Conservation (phyloP, 1,139 yeast species). For the Protomyces arabidopsidicola region DNA sequence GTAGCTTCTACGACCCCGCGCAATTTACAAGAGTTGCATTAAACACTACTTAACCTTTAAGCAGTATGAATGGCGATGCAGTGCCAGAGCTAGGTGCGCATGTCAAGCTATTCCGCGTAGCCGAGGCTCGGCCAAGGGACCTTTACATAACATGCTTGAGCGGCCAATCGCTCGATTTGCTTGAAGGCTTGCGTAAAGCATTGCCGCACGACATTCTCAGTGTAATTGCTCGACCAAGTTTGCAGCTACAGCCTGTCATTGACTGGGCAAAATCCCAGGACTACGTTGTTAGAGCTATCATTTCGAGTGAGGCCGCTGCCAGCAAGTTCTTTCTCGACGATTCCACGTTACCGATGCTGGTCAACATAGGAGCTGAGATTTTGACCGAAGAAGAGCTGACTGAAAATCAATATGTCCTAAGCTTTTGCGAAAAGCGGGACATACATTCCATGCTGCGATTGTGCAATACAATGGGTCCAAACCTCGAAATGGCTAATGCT, state of each 20-base stretch:
- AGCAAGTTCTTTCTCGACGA: background rate
- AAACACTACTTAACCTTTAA: too few relatives aligned
- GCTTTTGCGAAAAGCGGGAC: background rate
- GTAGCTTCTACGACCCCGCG: too few relatives aligned
- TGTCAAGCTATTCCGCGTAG: background rate
- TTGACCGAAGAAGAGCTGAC: background rate
- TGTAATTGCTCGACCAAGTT: background rate
- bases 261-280: background rate
- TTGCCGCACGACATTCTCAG: background rate
- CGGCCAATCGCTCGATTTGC: background rate
- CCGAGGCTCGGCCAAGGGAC: background rate
- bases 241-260: background rate
- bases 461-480: background rate
- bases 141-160: background rate
- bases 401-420: background rate
- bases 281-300: background rate
- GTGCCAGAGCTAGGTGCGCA: background rate
- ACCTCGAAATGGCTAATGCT: background rate
- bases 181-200: background rate
- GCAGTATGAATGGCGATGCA: background rate
- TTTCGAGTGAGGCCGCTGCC: background rate
- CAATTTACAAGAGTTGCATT: too few relatives aligned
- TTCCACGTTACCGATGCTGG: background rate
- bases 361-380: background rate
- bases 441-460: background rate